Base-by-base conservation (phyloP, 1,139 yeast genomes). In the Yamadazyma friedrichii region DNA sequence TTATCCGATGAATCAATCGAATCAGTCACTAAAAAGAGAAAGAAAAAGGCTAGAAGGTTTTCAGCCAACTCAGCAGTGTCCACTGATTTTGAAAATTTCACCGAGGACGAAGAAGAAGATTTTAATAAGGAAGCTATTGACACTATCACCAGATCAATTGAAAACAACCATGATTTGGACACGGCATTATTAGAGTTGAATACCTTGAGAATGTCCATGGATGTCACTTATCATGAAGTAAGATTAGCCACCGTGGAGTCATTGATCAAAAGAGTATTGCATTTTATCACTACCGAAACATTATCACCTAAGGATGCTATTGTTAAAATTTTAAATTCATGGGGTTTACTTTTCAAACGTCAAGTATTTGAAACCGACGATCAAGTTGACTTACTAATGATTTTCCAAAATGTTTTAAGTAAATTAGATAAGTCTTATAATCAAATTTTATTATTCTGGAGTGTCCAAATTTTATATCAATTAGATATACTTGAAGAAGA, bases 171-270 rank as follows among this genome's bases (percentile, higher is more conserved):
- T 62, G 95, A 87, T 55, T 74, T 88, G 46, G 98, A 93, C 57
- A 91, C 96, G 10, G 97, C 98, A 0, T 69, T 88, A 51, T 70
- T 94, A 49, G 98, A 93, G 64, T 76, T 93, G 55, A 91, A 91
- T 59, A 93, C 98, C 0, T 74, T 94, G 56, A 79, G 98, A 65
- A 93, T 94, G 98, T 87, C 96, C 51, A 85, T 91, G 93, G 89
- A 93, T 59, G 98, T 89, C 11, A 78, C 94, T 0, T 93, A 93
- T 61, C 95, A 88, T 55, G 96, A 91, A 57, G 97, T 93, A 11
- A 79, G 98, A 58, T 64, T 70, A 30, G 95, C 96, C 6, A 88
- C 96, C 0, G 70, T 82, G 30, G 73, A 75, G 36, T 94, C 97
- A 0, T 70, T 93, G 54, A 56, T 88, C 36, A 69, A 70, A 38